These are phyloP conservation scores for Thielaviopsis populi DNA, from an alignment of 2,329 filamentous ascomycete genomes.

Conservation along the genomic window DNA sequence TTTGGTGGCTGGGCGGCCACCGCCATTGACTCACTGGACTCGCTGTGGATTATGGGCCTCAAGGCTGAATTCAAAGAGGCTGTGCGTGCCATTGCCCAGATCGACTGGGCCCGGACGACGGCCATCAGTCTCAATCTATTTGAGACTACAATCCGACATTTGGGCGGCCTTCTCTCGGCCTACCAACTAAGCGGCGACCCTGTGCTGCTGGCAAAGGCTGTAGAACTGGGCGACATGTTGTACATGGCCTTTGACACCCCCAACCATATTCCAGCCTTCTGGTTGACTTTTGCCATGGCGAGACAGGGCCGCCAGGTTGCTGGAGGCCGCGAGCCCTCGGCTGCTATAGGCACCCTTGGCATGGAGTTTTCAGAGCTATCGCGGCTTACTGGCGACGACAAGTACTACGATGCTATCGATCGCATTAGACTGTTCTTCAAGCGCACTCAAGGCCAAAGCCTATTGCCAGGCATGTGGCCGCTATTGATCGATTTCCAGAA, in stretches of 20 bases:
- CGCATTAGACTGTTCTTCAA: constrained; percentile 58
- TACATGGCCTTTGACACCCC: constrained; percentile 40
- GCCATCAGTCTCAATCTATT: constrained; percentile 34
- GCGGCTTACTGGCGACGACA: constrained; percentile 55
- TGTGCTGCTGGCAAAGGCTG: constrained; percentile 33
- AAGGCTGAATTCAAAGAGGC: constrained; percentile 41
- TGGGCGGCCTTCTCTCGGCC: constrained; percentile 37
- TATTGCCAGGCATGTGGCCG: constrained; percentile 66
- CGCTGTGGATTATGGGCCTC: constrained; percentile 47
- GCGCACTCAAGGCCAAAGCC: constrained; percentile 49
- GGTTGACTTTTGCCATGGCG: constrained; percentile 31
- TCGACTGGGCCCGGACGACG: constrained; percentile 37
- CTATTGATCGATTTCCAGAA: constrained; percentile 37
- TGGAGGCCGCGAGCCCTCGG: constrained; percentile 35
- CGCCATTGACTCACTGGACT: constrained; percentile 45
- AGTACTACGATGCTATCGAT: constrained; percentile 61
- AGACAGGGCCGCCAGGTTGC: constrained; percentile 32
- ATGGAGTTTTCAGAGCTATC: constrained; percentile 62
- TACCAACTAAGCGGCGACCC: constrained; percentile 35
- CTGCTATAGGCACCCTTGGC: constrained; percentile 47
- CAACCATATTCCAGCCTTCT: constrained; percentile 33
- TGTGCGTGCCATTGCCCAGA: constrained; percentile 30
- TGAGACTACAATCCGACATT: constrained; percentile 40
- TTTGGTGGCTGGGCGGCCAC: constrained; percentile 45
- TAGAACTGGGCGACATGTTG: constrained; percentile 40